Base-by-base conservation (phyloP, 495 filamentous ascomycete genomes). In the Xylona heveae region DNA sequence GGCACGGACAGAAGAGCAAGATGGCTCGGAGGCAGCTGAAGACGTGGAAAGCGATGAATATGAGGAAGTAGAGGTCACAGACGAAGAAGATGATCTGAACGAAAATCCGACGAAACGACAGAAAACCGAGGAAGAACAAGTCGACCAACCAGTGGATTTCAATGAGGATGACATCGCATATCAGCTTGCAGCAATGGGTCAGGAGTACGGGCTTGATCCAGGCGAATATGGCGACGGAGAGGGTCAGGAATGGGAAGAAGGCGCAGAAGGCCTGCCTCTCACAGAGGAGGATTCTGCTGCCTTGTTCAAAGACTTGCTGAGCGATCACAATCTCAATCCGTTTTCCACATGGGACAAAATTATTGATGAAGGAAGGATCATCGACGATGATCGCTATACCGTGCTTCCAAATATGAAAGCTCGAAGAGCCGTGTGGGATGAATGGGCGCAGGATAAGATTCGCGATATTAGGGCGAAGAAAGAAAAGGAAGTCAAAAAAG, bases 81-180 rank as follows among this genome's bases (percentile, higher is more conserved):
- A 81, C 36, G 62, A 75, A 42, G 67, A 69, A 47, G 50, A 46
- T 22, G 51, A 48, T 17, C 56, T 50, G 21, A 58, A 59, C 13
- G 55, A 52, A 9, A 59, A 67, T 28, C 52, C 64, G 3, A 53
- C 60, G 10, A 84, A 84, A 46, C 67, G 77, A 7, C 67, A 69
- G 38, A 66, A 64, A 24, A 78, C 66, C 9, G 68, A 73, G 38
- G 66, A 67, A 1, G 54, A 52, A 24, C 9, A n/a, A 10, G 13
- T 55, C 12, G 50, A 53, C 12, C 58, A 71, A 16, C 73, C 78
- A 0, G 47, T 91, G 24, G 88, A 97, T 41, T 94, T 95, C 45
- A 78, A 79, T 17, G 88, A 95, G 47, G 84, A 85, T 26, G 90
- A 97, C 46, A 85, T 97, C 38, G 83, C 78, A 20, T 85, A 76